These are phyloP conservation scores for Ophiostoma perfectum DNA, from an alignment of 2,329 filamentous ascomycete genomes.

Conservation along the genomic window DNA sequence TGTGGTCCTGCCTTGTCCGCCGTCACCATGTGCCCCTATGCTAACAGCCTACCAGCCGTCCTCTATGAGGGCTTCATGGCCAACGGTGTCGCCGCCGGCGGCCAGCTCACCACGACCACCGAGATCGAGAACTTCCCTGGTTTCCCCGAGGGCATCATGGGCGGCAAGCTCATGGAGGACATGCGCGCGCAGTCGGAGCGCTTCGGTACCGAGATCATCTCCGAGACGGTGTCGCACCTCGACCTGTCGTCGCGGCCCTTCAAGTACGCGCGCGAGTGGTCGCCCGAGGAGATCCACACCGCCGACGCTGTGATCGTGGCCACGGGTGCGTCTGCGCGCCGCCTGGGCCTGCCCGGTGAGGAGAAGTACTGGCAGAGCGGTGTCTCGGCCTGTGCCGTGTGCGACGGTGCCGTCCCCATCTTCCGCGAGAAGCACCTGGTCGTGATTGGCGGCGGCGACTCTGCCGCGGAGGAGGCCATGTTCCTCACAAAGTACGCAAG, in stretches of 20 bases:
- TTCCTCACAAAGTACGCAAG: constrained; percentile 97
- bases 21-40: neutral
- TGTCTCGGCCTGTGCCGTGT: constrained; percentile 93
- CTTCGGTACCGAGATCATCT: constrained; percentile 89
- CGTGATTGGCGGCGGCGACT: constrained; percentile 95
- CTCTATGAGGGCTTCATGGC: constrained; percentile 98
- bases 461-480: constrained; percentile 92
- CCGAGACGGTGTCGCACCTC: constrained; percentile 84
- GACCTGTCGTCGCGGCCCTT: constrained; percentile 82
- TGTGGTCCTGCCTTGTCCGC: neutral
- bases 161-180: constrained; percentile 83
- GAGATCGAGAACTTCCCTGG: constrained; percentile 98
- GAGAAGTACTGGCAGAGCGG: constrained; percentile 97
- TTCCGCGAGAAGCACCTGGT: constrained; percentile 94
- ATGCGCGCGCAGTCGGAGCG: constrained; percentile 89
- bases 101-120: constrained; percentile 95
- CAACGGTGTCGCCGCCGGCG: constrained; percentile 91
- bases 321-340: constrained; percentile 85
- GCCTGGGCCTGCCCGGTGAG: constrained; percentile 79
- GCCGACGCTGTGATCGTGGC: constrained; percentile 91
- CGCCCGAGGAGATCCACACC: constrained; percentile 75
- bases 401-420: constrained; percentile 93
- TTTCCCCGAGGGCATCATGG: constrained; percentile 84
- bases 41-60: constrained; percentile 52
- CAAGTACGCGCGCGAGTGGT: constrained; percentile 88